Evolutionary conservation across 140 eudicot genomes (phyloP).

Genomic region (Cichorium intybus): DNA sequence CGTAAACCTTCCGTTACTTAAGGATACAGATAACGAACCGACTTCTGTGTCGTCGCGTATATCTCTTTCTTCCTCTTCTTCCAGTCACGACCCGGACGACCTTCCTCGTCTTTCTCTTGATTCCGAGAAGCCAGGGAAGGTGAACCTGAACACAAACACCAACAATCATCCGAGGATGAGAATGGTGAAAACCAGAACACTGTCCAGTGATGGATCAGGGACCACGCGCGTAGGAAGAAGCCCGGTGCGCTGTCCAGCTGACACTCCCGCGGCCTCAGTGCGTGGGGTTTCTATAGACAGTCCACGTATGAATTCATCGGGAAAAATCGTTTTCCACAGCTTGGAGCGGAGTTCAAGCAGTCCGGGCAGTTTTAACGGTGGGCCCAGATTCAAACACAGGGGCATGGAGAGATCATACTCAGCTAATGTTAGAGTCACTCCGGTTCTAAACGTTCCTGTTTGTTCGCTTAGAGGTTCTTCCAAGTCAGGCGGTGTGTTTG

Average conservation of each 20-base stretch:
- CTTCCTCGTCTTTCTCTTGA: slow-evolving; percentile 78
- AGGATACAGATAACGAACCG: slow-evolving; percentile 48
- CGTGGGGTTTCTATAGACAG: slow-evolving; percentile 62
- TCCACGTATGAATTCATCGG: slow-evolving; percentile 87
- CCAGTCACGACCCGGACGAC: slow-evolving; percentile 60
- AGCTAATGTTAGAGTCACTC: slow-evolving; percentile 71
- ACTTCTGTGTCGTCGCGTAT: slow-evolving; percentile 52
- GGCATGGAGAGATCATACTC: slow-evolving; percentile 88
- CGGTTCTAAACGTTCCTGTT: slow-evolving; percentile 85
- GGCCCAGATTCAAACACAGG: slow-evolving; percentile 53
- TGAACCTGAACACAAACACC: slow-evolving; percentile 12
- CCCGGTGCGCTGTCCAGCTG: slow-evolving; percentile 38
- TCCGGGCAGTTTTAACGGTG: slow-evolving; percentile 80
- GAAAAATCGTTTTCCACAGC: slow-evolving; percentile 78
- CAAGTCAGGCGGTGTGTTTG: slow-evolving; percentile 62
- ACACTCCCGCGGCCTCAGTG: slow-evolving; percentile 14
- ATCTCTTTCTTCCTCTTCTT: slow-evolving; percentile 70
- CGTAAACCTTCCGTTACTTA: slow-evolving; percentile 53
- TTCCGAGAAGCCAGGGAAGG: slow-evolving; percentile 38
- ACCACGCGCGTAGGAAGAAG: slow-evolving; percentile 40
- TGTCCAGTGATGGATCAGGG: slow-evolving; percentile 23
- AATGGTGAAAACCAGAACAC: slow-evolving; percentile 35
- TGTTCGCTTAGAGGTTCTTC: slow-evolving; percentile 74
- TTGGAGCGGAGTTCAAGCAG: slow-evolving; percentile 90
- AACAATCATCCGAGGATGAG: slow-evolving; percentile 43